These are phyloP conservation scores for Cryoendolithus antarcticus DNA, from an alignment of 2,329 filamentous ascomycete species.

Conservation along the genomic window DNA sequence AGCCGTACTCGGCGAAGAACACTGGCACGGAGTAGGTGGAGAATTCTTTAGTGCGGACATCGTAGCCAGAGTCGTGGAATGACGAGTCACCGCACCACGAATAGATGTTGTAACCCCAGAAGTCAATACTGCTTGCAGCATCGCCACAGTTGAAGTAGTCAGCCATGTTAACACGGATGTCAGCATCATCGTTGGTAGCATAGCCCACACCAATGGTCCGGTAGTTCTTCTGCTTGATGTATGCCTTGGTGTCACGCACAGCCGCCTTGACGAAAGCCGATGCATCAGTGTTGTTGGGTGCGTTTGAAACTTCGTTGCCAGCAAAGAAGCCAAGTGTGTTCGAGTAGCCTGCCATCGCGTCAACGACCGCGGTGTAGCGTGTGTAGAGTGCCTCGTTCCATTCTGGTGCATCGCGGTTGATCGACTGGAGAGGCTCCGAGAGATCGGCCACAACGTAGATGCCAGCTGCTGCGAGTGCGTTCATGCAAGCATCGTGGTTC, in stretches of 20 bases:
- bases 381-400: constrained; percentile 71
- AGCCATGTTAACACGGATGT: constrained; percentile 69
- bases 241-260: constrained; percentile 87
- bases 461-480: constrained; percentile 63
- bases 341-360: constrained; percentile 66
- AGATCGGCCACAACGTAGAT: constrained; percentile 95
- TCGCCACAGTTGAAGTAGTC: constrained; percentile 91
- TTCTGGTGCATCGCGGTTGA: constrained; percentile 64
- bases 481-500: constrained; percentile 79
- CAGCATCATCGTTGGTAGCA: constrained; percentile 82
- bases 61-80: constrained; percentile 66
- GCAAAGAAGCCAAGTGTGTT: constrained; percentile 97
- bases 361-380: constrained; percentile 75
- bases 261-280: constrained; percentile 96
- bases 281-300: constrained; percentile 73
- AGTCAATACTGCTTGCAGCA: constrained; percentile 62
- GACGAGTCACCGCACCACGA: constrained; percentile 89
- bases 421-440: constrained; percentile 65
- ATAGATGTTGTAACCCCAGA: constrained; percentile 99
- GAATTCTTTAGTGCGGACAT: constrained; percentile 76
- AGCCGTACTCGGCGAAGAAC: constrained; percentile 98
- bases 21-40: constrained; percentile 78
- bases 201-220: constrained; percentile 83
- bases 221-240: constrained; percentile 72
- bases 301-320: constrained; percentile 93